phyloP scores from a whole-genome alignment of 2,329 filamentous ascomycete genomes.

The Diplodia seriata region DNA sequence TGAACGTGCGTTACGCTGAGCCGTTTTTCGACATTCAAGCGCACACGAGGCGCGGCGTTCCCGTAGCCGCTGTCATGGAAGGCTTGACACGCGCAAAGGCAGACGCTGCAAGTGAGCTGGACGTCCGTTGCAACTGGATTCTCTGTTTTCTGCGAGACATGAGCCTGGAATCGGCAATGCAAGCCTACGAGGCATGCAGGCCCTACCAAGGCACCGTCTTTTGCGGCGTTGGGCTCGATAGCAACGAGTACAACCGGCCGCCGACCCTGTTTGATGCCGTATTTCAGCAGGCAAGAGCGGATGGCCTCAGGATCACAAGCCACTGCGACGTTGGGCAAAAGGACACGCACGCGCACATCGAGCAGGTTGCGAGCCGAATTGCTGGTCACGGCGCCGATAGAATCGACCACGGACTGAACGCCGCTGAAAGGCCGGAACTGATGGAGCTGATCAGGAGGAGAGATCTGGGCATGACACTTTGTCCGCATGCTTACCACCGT shows the following conservation, averaged over 20 bases:
- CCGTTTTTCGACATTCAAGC: constrained; percentile 55
- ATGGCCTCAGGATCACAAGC: constrained; percentile 56
- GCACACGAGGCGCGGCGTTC: constrained; percentile 49
- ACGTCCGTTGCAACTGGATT: constrained; percentile 45
- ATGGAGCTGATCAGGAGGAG: constrained; percentile 44
- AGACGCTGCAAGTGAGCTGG: constrained; percentile 33
- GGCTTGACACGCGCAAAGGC: constrained; percentile 43
- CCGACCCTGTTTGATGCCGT: constrained; percentile 54
- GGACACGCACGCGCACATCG: constrained; percentile 55
- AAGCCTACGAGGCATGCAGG: constrained; percentile 49
- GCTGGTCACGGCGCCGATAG: constrained; percentile 47
- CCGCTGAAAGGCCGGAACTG: constrained; percentile 45
- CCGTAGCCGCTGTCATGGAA: constrained; percentile 44
- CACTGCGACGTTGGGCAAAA: constrained; percentile 62
- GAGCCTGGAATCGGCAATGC: constrained; percentile 48
- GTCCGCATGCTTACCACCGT: constrained; percentile 53
- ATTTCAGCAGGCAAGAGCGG: constrained; percentile 47
- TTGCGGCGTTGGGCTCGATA: constrained; percentile 55
- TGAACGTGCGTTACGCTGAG: constrained; percentile 53
- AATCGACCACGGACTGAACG: constrained; percentile 55
- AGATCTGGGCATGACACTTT: constrained; percentile 51
- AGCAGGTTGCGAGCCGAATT: constrained; percentile 44
- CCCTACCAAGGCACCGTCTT: constrained; percentile 55
- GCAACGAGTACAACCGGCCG: constrained; percentile 56
- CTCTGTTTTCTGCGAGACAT: constrained; percentile 55